These are phyloP conservation scores for Apophysomyces sp. DNA, from an alignment of 371 early-diverging fungal species.

Conservation along the genomic window DNA sequence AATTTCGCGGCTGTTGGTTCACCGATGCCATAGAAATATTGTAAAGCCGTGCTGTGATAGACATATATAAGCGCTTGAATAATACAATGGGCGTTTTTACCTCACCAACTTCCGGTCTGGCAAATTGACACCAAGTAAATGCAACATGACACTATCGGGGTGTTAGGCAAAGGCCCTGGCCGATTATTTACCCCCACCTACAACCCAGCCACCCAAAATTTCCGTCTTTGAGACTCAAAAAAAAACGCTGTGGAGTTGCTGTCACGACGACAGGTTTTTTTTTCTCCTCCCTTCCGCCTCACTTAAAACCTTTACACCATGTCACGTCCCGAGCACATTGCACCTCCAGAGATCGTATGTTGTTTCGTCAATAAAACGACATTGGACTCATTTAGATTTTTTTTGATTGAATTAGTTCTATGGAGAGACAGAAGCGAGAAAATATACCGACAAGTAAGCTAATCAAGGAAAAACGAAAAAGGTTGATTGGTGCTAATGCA, in stretches of 20 bases:
- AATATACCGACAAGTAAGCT: constrained; percentile 91
- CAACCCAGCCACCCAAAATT: constrained; percentile 4
- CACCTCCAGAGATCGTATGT: constrained; percentile 94
- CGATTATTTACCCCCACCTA: too few species aligned
- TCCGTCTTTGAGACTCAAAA: too few species aligned
- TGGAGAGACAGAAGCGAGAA: constrained; percentile 88
- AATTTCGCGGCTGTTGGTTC: constrained; percentile 70
- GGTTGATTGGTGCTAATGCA: too few species aligned
- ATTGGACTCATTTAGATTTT: constrained; percentile 6
- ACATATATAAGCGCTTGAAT: not conserved
- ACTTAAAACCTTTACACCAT: constrained; percentile 39
- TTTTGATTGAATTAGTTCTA: constrained; percentile 73
- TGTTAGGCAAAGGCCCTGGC: not conserved
- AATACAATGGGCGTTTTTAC: constrained; percentile 17
- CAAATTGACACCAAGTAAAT: constrained; percentile 90
- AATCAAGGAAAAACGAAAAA: not conserved
- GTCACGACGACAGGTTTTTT: too few species aligned
- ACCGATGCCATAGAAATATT: constrained; percentile 94
- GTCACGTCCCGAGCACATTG: constrained; percentile 95
- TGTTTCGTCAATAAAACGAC: not conserved
- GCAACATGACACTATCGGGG: constrained; percentile 54
- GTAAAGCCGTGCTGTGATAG: constrained; percentile 52
- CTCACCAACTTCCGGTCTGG: constrained; percentile 88
- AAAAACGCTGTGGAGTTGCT: too few species aligned
- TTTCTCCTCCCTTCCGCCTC: too few species aligned